phyloP scores from a whole-genome alignment of 2,329 filamentous ascomycete genomes.

The Tolypocladium amazonense region DNA sequence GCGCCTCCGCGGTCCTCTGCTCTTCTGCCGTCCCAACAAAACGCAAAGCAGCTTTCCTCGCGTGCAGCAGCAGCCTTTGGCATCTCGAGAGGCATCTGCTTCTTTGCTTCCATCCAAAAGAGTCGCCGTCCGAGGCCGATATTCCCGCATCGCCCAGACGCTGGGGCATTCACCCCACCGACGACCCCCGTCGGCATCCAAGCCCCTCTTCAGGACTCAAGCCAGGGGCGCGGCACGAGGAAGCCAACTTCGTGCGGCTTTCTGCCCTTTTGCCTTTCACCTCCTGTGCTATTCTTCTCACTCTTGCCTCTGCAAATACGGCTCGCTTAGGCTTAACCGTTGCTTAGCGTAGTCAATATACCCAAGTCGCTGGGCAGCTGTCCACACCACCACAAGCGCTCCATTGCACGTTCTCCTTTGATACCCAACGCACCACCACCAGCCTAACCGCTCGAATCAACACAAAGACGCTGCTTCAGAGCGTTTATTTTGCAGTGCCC shows the following conservation, averaged over 20 bases:
- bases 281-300: neutral
- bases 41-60: neutral
- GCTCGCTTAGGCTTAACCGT: neutral
- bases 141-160: neutral
- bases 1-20: neutral
- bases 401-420: conserved; percentile 3
- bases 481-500: neutral
- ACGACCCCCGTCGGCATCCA: neutral
- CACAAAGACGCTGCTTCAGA: neutral
- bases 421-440: conserved; percentile 8
- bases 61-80: neutral
- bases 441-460: conserved; percentile 1
- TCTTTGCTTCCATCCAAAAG: neutral
- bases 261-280: neutral
- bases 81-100: neutral
- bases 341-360: conserved; percentile 5
- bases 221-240: neutral
- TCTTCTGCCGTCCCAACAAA: neutral
- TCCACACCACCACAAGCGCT: neutral
- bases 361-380: neutral
- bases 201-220: neutral
- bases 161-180: neutral
- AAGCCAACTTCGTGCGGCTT: neutral
- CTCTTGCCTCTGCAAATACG: neutral
- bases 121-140: neutral